Evolutionary conservation across 2,329 filamentous ascomycete genomes (phyloP).

Genomic region (Monosporascus ibericus): DNA sequence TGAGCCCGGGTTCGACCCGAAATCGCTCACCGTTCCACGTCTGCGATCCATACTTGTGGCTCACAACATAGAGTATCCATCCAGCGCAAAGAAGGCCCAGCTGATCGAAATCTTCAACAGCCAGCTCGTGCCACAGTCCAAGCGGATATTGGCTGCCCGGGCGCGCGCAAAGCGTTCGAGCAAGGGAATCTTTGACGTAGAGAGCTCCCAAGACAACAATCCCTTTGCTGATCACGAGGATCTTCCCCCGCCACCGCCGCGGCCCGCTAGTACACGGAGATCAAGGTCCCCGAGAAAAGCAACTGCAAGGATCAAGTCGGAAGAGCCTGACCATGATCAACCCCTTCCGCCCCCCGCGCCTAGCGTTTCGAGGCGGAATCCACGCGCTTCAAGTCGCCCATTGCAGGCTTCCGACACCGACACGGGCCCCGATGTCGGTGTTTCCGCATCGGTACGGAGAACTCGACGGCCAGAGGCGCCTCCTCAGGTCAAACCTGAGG

Average conservation of each 20-base stretch:
- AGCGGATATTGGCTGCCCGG: slow-evolving; percentile 67
- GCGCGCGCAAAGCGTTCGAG: slow-evolving; percentile 80
- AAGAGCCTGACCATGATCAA: slow-evolving; percentile 39
- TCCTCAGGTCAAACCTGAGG: slow-evolving; percentile 50
- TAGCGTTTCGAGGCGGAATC: slow-evolving; percentile 49
- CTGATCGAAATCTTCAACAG: slow-evolving; percentile 79
- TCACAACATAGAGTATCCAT: slow-evolving; percentile 79
- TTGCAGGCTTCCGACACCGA: slow-evolving; percentile 47
- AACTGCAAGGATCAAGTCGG: slow-evolving; percentile 45
- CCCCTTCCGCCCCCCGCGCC: slow-evolving; percentile 29
- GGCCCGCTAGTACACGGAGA: slow-evolving; percentile 41
- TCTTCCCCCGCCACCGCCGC: slow-evolving; percentile 39
- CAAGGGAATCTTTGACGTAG: slow-evolving; percentile 69
- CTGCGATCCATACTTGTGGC: slow-evolving; percentile 87
- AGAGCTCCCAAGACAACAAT: slow-evolving; percentile 52
- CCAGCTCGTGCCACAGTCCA: slow-evolving; percentile 70
- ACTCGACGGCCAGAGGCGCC: slow-evolving; percentile 33
- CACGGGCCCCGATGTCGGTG: slow-evolving; percentile 36
- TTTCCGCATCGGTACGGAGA: slow-evolving; percentile 19
- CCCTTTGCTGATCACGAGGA: slow-evolving; percentile 56
- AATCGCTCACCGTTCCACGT: slow-evolving; percentile 76
- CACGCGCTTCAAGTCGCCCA: slow-evolving; percentile 49
- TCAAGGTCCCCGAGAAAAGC: slow-evolving; percentile 51
- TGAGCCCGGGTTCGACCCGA: slow-evolving; percentile 78
- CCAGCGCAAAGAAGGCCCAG: slow-evolving; percentile 85